Percentiles rank a stretch among this genome's conserved stretches.
These are phyloP conservation scores for Sclerotinia trifoliorum DNA, from an alignment of 2,329 filamentous ascomycete genomes.

Conservation along the genomic window DNA sequence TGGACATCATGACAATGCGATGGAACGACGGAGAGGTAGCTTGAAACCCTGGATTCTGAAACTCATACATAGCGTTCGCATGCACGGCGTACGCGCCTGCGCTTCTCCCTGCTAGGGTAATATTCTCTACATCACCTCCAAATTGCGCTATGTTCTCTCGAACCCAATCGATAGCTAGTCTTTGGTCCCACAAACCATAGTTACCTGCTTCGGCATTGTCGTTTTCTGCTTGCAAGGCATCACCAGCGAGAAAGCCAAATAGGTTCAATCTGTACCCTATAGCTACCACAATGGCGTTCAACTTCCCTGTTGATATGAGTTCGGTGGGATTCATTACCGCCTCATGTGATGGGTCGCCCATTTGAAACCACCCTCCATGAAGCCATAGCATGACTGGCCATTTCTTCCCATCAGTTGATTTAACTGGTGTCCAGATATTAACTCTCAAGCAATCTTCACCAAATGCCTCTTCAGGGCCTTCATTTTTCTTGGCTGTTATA, in stretches of 20 bases:
- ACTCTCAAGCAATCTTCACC: slow-evolving; percentile 51
- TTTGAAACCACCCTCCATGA: slow-evolving; percentile 51
- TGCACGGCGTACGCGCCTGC: slow-evolving; percentile 54
- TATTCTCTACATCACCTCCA: slow-evolving; percentile 55
- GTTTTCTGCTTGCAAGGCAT: slow-evolving; percentile 47
- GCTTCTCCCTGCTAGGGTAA: slow-evolving; percentile 55
- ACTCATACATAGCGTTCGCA: slow-evolving; percentile 29
- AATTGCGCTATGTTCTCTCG: slow-evolving; percentile 56
- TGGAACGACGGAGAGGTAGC: slow-evolving; percentile 36
- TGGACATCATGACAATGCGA: slow-evolving; percentile 47
- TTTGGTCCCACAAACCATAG: slow-evolving; percentile 60
- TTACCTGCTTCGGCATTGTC: slow-evolving; percentile 2
- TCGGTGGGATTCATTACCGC: slow-evolving; percentile 47
- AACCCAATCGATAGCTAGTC: slow-evolving; percentile 57
- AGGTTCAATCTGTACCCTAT: slow-evolving; percentile 36
- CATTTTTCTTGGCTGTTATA: slow-evolving; percentile 31
- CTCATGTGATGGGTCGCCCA: slow-evolving; percentile 47
- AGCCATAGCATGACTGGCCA: slow-evolving; percentile 40
- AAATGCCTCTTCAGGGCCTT: slow-evolving; percentile 36
- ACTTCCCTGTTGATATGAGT: slow-evolving; percentile 39
- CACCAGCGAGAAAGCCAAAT: slow-evolving; percentile 40
- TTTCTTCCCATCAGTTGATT: slow-evolving; percentile 6
- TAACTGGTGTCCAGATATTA: slow-evolving; percentile 50
- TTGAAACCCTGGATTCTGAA: slow-evolving; percentile 27
- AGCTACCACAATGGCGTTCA: slow-evolving; percentile 23